Evolutionary conservation across 2,329 filamentous ascomycete genomes (phyloP), one percentile per base, ranked within the genome.

Genomic region (Shiraia sp.): DNA sequence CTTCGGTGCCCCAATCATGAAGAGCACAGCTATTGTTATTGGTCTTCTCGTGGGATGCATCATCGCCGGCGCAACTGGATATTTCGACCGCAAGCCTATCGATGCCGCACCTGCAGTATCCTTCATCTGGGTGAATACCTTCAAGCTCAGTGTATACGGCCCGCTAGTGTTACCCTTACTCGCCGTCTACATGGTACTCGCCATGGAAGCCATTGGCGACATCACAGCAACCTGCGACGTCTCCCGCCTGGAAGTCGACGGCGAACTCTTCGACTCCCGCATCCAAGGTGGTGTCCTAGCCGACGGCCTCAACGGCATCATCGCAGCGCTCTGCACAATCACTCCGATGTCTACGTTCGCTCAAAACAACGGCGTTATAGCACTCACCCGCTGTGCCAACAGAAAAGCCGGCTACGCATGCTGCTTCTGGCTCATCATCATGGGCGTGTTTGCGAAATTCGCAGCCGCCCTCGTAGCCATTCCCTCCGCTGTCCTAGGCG

Each of bases 371-470:
- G 51, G 51, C 6, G 49, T 55, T 1, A 91, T 93, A 47, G 86
- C 88, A 0, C 75, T 93, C 31, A 93, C 88, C 0, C 80, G 87
- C 12, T 92, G 88, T 65, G 88, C 88, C 1, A 92, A 90, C 66
- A 81, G 88, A 39, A 86, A 83, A 32, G 89, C 88, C 4, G 89
- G 89, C 4, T 90, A 90, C 65, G 86, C 84, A 34, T 87, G 84
- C 62, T 90, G 81, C 65, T 76, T 87, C 58, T 90, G 90, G 74
- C 78, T 93, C 9, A 70, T 93, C 47, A 67, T 93, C 53, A 90
- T 90, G 82, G 89, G 89, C 12, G 74, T 93, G 47, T 90, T 92
- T 56, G 82, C 87, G 53, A 93, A 93, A 69, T 91, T 92, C 55
- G 88, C 87, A 0, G 88, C 88, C 1, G 79, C 87, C 0, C 80